Evolutionary conservation across 257 asterid genomes (phyloP).

Genomic region (Solanum pinnatisectum): DNA sequence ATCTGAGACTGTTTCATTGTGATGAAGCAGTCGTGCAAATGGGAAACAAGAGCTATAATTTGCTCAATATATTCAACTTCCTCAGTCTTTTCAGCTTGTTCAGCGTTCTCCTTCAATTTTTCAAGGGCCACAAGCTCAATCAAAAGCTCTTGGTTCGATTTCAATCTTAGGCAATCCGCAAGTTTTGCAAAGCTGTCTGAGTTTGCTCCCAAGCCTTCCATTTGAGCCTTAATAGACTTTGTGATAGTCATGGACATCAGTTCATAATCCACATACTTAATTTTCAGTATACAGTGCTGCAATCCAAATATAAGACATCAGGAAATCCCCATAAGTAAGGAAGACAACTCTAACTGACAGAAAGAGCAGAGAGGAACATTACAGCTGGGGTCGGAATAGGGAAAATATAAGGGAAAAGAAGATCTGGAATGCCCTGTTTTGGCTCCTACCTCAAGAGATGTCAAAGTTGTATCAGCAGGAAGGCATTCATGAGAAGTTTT

Average conservation of each 20-base stretch:
- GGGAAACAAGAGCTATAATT: conserved; percentile 24
- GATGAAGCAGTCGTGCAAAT: conserved; percentile 20
- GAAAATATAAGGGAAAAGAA: not conserved
- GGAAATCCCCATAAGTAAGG: not conserved
- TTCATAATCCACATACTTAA: conserved; percentile 18
- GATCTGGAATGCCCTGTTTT: not conserved
- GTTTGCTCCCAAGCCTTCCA: conserved; percentile 23
- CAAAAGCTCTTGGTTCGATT: conserved; percentile 28
- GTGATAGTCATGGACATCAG: conserved; percentile 5
- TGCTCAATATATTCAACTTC: conserved; percentile 29
- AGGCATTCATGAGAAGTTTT: not conserved
- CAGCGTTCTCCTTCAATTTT: conserved; percentile 26
- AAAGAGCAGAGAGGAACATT: not conserved
- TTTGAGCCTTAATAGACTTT: conserved; percentile 21
- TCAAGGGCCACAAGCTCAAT: conserved; percentile 33
- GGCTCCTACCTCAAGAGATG: conserved; percentile 8
- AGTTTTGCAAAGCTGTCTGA: conserved; percentile 18
- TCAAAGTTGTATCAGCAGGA: not conserved
- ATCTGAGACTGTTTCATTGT: conserved; percentile 21
- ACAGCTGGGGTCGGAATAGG: not conserved
- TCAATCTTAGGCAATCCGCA: conserved; percentile 15
- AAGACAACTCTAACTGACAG: not conserved
- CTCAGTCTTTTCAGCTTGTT: conserved; percentile 22
- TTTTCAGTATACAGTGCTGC: conserved; percentile 19
- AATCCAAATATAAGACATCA: not conserved